phyloP scores from a whole-genome alignment of 2,329 filamentous ascomycete species.

The Arthrobotrys entomopaga region DNA sequence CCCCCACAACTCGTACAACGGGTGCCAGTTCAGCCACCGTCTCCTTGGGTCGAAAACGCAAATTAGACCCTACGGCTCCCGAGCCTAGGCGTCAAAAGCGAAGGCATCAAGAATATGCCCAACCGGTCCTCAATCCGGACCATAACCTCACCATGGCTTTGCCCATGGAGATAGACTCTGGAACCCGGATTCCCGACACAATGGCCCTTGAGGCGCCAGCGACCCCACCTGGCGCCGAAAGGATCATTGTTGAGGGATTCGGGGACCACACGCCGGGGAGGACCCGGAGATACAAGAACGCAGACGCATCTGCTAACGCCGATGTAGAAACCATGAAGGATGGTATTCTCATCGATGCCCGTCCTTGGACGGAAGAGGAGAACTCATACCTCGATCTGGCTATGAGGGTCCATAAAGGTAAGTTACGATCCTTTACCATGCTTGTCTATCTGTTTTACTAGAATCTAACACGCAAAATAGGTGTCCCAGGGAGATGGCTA shows the following conservation, averaged over 20 bases:
- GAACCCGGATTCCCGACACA: not conserved
- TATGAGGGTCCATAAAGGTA: not conserved
- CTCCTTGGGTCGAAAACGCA: constrained; percentile 4
- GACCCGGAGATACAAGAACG: constrained; percentile 20
- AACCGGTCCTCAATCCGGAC: not conserved
- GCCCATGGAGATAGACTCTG: not conserved
- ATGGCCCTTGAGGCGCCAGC: not conserved
- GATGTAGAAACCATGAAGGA: not conserved
- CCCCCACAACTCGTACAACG: not conserved
- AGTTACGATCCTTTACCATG: not conserved
- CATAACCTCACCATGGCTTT: not conserved
- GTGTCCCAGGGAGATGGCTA: constrained; percentile 29
- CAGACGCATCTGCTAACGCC: not conserved
- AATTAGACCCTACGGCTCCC: not conserved
- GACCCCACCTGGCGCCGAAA: constrained; percentile 16
- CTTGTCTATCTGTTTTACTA: not conserved
- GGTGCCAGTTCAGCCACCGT: not conserved
- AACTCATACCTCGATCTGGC: constrained; percentile 16
- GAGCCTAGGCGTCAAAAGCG: constrained; percentile 5
- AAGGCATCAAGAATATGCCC: not conserved
- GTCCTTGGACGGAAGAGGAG: constrained; percentile 43
- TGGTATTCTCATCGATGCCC: constrained; percentile 33
- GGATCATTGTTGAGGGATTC: constrained; percentile 29
- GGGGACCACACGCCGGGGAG: constrained; percentile 45
- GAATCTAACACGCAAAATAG: not conserved